These are phyloP conservation scores for Colletotrichum higginsianum DNA, from an alignment of 2,329 filamentous ascomycete genomes.

Conservation along the genomic window DNA sequence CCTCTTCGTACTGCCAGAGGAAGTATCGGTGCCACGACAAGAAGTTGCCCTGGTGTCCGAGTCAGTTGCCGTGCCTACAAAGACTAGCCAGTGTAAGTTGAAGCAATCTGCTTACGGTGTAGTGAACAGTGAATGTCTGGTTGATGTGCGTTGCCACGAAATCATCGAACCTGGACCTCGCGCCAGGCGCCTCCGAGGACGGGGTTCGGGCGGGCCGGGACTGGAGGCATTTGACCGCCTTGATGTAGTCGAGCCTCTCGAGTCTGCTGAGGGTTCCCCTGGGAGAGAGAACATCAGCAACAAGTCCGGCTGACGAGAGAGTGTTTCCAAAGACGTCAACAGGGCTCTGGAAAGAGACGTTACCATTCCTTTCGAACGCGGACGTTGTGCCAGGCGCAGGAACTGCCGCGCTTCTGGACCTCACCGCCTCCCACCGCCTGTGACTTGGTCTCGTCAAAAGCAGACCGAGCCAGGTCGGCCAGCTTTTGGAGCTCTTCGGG, in stretches of 20 bases:
- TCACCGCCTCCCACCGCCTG: slow-evolving; percentile 35
- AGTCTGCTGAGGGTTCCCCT: slow-evolving; percentile 49
- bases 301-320: too few relatives aligned
- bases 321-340: too few relatives aligned
- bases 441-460: slow-evolving; percentile 46
- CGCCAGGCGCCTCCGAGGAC: slow-evolving; percentile 56
- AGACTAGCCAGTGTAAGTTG: too few relatives aligned
- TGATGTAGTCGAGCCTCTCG: slow-evolving; percentile 58
- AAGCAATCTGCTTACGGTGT: slow-evolving; percentile 46
- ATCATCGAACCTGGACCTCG: slow-evolving; percentile 63
- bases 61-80: slow-evolving; percentile 14
- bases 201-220: slow-evolving; percentile 54
- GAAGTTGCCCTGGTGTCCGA: slow-evolving; percentile 44
- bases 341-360: too few relatives aligned
- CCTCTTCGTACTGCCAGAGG: slow-evolving; percentile 48
- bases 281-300: too few relatives aligned
- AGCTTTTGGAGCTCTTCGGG: slow-evolving; percentile 21
- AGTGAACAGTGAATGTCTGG: slow-evolving; percentile 61
- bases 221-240: slow-evolving; percentile 62
- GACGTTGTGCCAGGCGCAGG: slow-evolving; percentile 48
- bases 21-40: slow-evolving; percentile 53
- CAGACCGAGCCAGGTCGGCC: slow-evolving; percentile 31
- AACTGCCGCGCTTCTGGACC: slow-evolving; percentile 39
- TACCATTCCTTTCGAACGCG: slow-evolving; percentile 52
- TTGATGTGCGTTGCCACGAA: slow-evolving; percentile 65